Base-by-base conservation (phyloP, 2,329 filamentous ascomycete genomes). In the Fusarium acutatum region DNA sequence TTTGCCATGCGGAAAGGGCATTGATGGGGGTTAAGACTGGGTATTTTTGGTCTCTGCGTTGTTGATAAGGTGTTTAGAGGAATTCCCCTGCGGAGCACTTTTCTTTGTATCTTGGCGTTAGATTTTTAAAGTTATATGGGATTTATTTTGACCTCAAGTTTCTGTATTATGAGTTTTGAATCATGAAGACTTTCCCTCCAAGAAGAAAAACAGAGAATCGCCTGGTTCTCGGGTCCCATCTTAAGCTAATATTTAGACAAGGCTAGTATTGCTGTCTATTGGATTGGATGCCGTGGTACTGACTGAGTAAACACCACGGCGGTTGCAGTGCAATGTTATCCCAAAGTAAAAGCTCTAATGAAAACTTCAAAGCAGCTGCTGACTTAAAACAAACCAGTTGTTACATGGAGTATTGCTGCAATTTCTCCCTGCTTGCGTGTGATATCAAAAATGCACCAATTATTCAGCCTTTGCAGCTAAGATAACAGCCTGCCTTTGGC, bases 1-100 rank as follows among this genome's bases (percentile, higher is more conserved):
- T 81, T 81, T 46, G 76, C 80, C 11, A 79, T 78, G 67, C 68
- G 71, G 59, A 76, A 73, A 44, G 47, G 68, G 9, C 28, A 54
- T 11, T 60, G 37, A 68, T 24, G 5, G 22, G 6, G 14, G 4
- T 4, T 9, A 6, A 34, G n/a, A 37, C n/a, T 41, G 12, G 50
- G n/a, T 37, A 10, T 56, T 44, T 69, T 74, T 43, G 46, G 59
- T 43, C 41, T 53, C 20, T 28, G 46, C 41, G 14, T n/a, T 30
- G 30, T 46, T 47, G 54, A 50, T 53, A 47, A 40, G 30, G 28
- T 28, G 15, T 46, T 35, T 57, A 67, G 40, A 74, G 30, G 34
- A 37, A 41, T 56, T 68, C 44, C 57, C 41, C 47, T 34, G 24
- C 67, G 37, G 67, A 71, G 37, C 53, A 41, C 20, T 72, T 64